Evolutionary conservation across 2,329 filamentous ascomycete genomes (phyloP).

Genomic region (Nemania abortiva): DNA sequence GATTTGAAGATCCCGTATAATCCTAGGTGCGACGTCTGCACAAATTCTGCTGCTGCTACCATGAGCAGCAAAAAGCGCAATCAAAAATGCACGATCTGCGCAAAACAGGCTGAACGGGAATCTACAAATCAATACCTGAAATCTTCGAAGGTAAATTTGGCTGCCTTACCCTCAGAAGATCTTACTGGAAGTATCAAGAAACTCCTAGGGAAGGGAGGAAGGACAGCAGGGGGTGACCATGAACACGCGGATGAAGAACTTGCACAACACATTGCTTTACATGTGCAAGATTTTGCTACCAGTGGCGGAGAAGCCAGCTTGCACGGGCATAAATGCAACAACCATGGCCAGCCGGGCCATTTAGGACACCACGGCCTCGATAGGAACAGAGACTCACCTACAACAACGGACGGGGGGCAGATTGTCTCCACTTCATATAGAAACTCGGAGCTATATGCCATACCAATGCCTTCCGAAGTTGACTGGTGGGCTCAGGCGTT

Average conservation of each 20-base stretch:
- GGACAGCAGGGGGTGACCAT: slow-evolving; percentile 5
- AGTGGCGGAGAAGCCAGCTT: slow-evolving; percentile 26
- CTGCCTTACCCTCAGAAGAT: slow-evolving; percentile 14
- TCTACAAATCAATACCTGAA: slow-evolving; percentile 39
- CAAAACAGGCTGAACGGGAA: slow-evolving; percentile 25
- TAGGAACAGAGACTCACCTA: slow-evolving; percentile 46
- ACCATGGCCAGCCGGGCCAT: slow-evolving; percentile 26
- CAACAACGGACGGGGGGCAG: slow-evolving; percentile 30
- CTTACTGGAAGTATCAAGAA: slow-evolving; percentile 34
- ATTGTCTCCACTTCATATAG: slow-evolving; percentile 18
- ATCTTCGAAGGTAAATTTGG: slow-evolving; percentile 33
- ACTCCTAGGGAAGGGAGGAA: slow-evolving; percentile 20
- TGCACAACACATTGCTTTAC: slow-evolving; percentile 40
- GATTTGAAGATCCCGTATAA: slow-evolving; percentile 25
- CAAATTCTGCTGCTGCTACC: slow-evolving; percentile 22
- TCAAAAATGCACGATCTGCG: slow-evolving; percentile 33
- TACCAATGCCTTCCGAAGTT: slow-evolving; percentile 13
- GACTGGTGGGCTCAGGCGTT: slow-evolving; percentile 39
- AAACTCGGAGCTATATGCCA: neutral
- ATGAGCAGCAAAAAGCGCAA: slow-evolving; percentile 23
- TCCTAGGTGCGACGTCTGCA: slow-evolving; percentile 42
- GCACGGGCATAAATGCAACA: slow-evolving; percentile 27
- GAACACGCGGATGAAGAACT: slow-evolving; percentile 36
- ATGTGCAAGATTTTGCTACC: slow-evolving; percentile 39
- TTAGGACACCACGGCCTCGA: slow-evolving; percentile 43